Base-by-base conservation (phyloP, 2,329 filamentous ascomycete species). In the Penicillium olsonii region DNA sequence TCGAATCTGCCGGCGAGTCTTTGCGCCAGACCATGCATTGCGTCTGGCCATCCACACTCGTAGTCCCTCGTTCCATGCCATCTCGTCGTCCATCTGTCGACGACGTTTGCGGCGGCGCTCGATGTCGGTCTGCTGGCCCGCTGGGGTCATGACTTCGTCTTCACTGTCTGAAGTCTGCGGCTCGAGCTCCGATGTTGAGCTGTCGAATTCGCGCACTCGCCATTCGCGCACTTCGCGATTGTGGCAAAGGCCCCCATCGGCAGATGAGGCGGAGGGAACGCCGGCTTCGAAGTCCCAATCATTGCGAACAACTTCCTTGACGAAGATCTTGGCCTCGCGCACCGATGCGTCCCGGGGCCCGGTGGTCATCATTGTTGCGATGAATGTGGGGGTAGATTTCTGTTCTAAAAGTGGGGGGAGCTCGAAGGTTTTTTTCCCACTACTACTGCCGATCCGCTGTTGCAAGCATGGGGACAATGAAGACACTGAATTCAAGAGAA, bases 1-100 rank as follows among this genome's bases (percentile, higher is more conserved):
- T n/a, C 54, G 53, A 42, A 66, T 60, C 39, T 67, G 56, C 17
- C 63, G 54, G 45, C 59, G 61, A 19, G 64, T 65, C 48, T 57
- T 59, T 26, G 90, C 92, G 26, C 88, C 87, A 1, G 91, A 92
- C 92, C 92, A 97, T 6, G 84, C 85, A 71, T 96, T 84, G 41
- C 92, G 81, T 50, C 89, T 79, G 24, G 85, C 82, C 51, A 85
- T 82, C 71, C 90, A 97, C 67, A 87, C 87, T n/a, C 84, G 81
- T 48, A 96, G 68, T 0, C 92, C 92, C 31, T 86, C 78, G 62
- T 96, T 97, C 85, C 88, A 95, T 24, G 75, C 68, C 73, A 84
- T 81, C 73, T 89, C 87, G 48, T 84, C 82, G 53, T 82, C 79
- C 42, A 83, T 66, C 41, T 77, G 80, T 59, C 77, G 80, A 46